Conservation (phyloP, 1,284 basidiomycete genomes). For the Irpex lacteus region DNA sequence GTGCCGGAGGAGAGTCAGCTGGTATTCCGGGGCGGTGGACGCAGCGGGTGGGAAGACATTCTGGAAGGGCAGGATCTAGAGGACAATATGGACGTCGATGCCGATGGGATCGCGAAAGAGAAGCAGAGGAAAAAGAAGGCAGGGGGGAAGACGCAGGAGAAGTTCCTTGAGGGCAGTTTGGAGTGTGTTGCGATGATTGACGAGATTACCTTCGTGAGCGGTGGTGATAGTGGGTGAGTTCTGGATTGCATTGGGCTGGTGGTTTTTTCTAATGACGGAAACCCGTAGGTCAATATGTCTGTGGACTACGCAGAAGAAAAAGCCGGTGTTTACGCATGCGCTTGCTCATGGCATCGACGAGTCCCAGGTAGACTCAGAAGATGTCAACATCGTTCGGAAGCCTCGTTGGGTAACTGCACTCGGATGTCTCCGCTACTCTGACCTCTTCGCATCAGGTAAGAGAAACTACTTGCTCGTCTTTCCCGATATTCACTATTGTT, state of each 20-base stretch:
- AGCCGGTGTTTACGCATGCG: conserved; percentile 83
- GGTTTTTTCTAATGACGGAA: neutral
- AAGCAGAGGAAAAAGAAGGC: conserved; percentile 38
- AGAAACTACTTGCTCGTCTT: conserved; percentile 7
- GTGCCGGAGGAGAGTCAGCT: conserved; percentile 95
- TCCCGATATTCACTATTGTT: neutral
- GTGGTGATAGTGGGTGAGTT: conserved; percentile 91
- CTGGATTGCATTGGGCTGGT: conserved; percentile 15
- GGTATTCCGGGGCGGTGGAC: conserved; percentile 91
- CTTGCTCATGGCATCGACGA: conserved; percentile 87
- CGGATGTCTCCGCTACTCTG: conserved; percentile 81
- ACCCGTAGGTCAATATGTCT: conserved; percentile 76
- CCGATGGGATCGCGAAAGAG: conserved; percentile 33
- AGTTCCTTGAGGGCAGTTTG: conserved; percentile 86
- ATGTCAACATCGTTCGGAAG: conserved; percentile 55
- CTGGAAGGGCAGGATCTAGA: conserved; percentile 75
- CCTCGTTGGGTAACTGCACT: conserved; percentile 92
- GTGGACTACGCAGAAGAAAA: conserved; percentile 96
- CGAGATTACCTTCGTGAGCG: conserved; percentile 88
- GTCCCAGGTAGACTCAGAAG: conserved; percentile 66
- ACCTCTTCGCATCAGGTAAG: conserved; percentile 87
- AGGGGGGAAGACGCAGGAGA: conserved; percentile 27
- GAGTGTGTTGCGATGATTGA: conserved; percentile 95
- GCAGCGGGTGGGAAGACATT: conserved; percentile 75
- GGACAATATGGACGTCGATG: conserved; percentile 43